Evolutionary conservation across 2,329 filamentous ascomycete species (phyloP), one percentile per base, ranked within the genome.

Genomic region (Aureobasidium subglaciale): DNA sequence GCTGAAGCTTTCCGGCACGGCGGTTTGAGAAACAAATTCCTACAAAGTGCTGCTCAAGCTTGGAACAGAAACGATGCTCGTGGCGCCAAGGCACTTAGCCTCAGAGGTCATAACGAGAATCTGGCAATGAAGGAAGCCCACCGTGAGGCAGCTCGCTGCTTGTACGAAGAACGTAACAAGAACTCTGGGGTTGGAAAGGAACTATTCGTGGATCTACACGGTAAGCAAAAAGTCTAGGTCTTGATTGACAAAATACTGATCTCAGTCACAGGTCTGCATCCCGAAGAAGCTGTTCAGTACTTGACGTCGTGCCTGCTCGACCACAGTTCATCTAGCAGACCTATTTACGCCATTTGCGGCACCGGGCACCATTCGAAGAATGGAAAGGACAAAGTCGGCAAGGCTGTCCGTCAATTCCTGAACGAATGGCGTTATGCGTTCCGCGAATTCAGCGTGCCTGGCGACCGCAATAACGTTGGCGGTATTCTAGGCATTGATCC

Each of bases 1-100:
- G 88, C 91, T 66, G 92, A 97, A 72, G 93, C 93, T 57, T 96
- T 99, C 70, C 95, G 95, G 73, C 93, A 99, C 69, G 93, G 93
- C 62, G 93, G 91, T 63, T 82, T 96, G 68, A 83, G 93, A 60
- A 99, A 97, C 71, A 97, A 97, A 69, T 99, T 97, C 65, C 73
- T 99, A 55, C 92, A 96, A 71, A 96, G 91, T 70, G 93, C 93
- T 62, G 92, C 92, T 8, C 92, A 97, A 78, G 93, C 93, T 20
- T 99, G 93, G 92, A 96, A 97, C 69, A 87, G 93, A 57, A 97
- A 96, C 65, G 93, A 99, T 70, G 92, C 93, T 37, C 86, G 93
- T 59, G 92, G 93, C 16, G 93, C 93, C 59, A 97, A 97, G 75
- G 92, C 92, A 29, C 81, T 97, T 48, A 96, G 90, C 65, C 82